A percentile compares a stretch with the other conserved stretches of the same genome.
Evolutionary conservation across 1,139 yeast genomes (phyloP).

Genomic region (Scheffersomyces stambukii): DNA sequence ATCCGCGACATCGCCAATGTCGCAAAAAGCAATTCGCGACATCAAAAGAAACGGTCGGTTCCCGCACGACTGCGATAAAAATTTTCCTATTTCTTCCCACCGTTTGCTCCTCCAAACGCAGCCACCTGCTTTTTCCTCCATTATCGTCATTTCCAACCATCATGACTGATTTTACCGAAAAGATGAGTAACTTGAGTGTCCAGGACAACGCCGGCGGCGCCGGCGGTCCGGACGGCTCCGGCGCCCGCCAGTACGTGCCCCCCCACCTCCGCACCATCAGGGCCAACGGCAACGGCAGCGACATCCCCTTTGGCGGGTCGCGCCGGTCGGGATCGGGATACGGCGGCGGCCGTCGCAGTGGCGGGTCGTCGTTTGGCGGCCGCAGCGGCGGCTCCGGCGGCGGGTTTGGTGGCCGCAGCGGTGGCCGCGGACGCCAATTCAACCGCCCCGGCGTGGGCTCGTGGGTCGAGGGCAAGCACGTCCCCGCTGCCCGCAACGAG

Average conservation of each 20-base stretch:
- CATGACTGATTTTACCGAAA: conserved; percentile 43
- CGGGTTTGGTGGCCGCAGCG: conserved; percentile 20
- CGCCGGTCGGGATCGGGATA: conserved; percentile 15
- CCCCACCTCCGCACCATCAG: conserved; percentile 57
- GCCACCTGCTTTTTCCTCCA: too few species aligned
- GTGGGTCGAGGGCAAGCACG: conserved; percentile 86
- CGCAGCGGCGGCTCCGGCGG: conserved; percentile 16
- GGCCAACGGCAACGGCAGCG: conserved; percentile 17
- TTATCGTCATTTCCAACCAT: too few species aligned
- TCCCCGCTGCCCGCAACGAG: conserved; percentile 73
- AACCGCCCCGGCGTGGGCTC: conserved; percentile 54
- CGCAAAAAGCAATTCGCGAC: too few species aligned
- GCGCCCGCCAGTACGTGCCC: conserved; percentile 51
- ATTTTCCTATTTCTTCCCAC: too few species aligned
- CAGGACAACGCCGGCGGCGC: conserved; percentile 15
- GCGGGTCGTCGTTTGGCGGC: conserved; percentile 16
- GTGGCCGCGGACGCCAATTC: conserved; percentile 25
- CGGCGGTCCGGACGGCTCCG: too few species aligned
- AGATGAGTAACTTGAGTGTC: conserved; percentile 43
- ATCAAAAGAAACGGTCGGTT: too few species aligned
- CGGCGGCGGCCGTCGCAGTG: too few species aligned
- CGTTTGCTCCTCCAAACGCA: too few species aligned
- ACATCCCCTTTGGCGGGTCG: conserved; percentile 18
- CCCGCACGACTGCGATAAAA: too few species aligned
- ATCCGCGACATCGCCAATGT: too few species aligned